Conservation (phyloP, 1,284 basidiomycete species). For the Trichosporon sp. region DNA sequence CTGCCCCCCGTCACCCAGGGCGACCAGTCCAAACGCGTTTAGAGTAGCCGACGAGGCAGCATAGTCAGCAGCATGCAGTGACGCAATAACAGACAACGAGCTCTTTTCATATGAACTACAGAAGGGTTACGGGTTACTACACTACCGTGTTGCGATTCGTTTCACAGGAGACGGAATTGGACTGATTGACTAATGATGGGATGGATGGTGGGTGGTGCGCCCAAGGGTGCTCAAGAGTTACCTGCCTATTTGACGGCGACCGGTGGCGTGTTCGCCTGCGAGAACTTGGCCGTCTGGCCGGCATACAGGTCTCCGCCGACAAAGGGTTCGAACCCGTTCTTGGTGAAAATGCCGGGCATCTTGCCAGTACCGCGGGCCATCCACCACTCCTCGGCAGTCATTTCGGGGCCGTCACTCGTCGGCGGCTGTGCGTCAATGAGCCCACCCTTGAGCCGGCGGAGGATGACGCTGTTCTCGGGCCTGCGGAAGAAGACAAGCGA, state of each 20-base stretch:
- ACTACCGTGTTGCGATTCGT: too few species aligned
- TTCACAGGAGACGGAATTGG: neutral
- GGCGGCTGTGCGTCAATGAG: constrained; percentile 37
- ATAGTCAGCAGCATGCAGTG: constrained; percentile 2
- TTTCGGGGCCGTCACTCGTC: constrained; percentile 27
- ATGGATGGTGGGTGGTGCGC: too few species aligned
- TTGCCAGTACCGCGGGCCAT: constrained; percentile 38
- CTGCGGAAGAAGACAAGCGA: constrained; percentile 68
- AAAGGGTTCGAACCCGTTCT: constrained; percentile 34
- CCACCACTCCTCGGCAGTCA: constrained; percentile 43
- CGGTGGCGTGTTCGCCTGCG: constrained; percentile 8
- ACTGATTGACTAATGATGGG: neutral
- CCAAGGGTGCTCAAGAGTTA: too few species aligned
- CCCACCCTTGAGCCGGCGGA: constrained; percentile 37
- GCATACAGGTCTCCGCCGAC: constrained; percentile 29
- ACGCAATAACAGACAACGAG: constrained; percentile 2
- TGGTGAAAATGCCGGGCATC: constrained; percentile 37
- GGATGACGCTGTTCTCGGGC: constrained; percentile 63
- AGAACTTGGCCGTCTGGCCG: constrained; percentile 18
- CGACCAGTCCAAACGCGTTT: constrained; percentile 12
- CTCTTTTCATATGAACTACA: neutral
- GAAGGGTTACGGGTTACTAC: too few species aligned
- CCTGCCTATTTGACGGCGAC: neutral
- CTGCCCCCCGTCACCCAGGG: constrained; percentile 4
- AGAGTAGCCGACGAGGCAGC: neutral